Evolutionary conservation across 371 early-diverging fungal genomes (phyloP), one percentile per base, ranked within the genome.

Genomic region (Mitosporidium daphniae): DNA sequence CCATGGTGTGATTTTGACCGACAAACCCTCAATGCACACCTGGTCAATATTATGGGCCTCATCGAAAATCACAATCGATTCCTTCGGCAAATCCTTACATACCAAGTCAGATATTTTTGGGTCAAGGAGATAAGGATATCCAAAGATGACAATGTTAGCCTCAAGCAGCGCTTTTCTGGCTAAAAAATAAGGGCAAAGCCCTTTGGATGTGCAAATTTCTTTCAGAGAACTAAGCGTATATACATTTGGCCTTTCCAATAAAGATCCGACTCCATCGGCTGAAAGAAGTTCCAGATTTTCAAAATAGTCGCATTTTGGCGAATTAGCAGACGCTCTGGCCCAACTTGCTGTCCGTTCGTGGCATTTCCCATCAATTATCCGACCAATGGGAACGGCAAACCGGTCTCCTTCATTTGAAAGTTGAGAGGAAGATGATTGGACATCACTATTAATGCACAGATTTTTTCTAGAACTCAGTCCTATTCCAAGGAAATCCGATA

Each of bases 41-140:
- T 75, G 78, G 45, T 84, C 84, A 30, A 98, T 95, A 40, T 95
- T 95, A 50, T 98, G 97, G 2, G 97, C 97, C 41, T 98, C 97
- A 48, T 98, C 99, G 55, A 98, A 95, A 2, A 98, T 75, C 3
- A 98, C 74, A 28, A 95, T 80, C 27, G 64, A 57, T 31, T 94
- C 74, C 39, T 62, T 66, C n/a, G 69, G 59, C 14, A 98, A 32
- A 31, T 84, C 77, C 43, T 62, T 66, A 0, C 77, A 75, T 4
- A 95, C 73, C 23, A 93, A 43, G 17, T 86, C 80, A 7, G 84
- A 89, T 3, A 95, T 84, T 47, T 82, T 78, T 9, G 97, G 97
- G 46, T 98, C 99, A 27, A 98, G 50, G 49, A 98, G 59, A 42
- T 95, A 95, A 44, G 94, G 93, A 42, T 89, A 98, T 24, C 78